Base-by-base conservation (phyloP, 179 eudicot genomes). In the Silene coronaria region DNA sequence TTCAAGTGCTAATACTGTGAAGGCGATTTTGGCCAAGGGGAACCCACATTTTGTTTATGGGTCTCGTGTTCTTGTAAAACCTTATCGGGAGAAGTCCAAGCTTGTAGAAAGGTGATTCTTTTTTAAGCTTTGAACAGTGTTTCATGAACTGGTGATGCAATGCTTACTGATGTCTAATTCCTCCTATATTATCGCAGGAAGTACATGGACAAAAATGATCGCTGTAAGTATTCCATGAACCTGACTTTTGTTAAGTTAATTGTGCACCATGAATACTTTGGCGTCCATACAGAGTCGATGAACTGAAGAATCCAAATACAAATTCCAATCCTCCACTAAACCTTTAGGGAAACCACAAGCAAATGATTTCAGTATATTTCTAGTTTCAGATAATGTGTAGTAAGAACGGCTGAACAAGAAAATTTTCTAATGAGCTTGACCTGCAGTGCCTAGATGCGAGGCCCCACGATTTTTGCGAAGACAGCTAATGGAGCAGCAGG, bases 51-150 rank as follows among this genome's bases (percentile, higher is more conserved):
- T 75, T 75, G 98, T 96, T 51, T 87, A 96, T 77, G 97, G 98
- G 22, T 87, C 97, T 80, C 96, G 97, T 72, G 99, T 96, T n/a
- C 97, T 91, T 51, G 99, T 93, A 21, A 96, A 96, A 79, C 97
- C 99, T 78, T 96, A 96, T 72, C 79, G 91, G 51, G 99, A 92
- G 62, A 91, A 89, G 45, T 76, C 95, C 5, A 95, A 85, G 85
- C 87, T 79, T 30, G 74, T 75, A 19, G 92, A 90, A 27, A 89
- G 97, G 98, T 94, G 67, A n/a, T 11, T 45, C 46, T 42, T 59
- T 70, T 66, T 28, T 16, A 27, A 13, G 4, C 9, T 65, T 60
- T 0, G n/a, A 27, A 70, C 22, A 2, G 48, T 6, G 23, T 53
- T 16, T 21, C 36, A 16, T 17, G 7, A 6, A 10, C 28, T 70